These are phyloP conservation scores for Nakazawaea ernobii DNA, from an alignment of 805 yeast species.

Conservation along the genomic window DNA sequence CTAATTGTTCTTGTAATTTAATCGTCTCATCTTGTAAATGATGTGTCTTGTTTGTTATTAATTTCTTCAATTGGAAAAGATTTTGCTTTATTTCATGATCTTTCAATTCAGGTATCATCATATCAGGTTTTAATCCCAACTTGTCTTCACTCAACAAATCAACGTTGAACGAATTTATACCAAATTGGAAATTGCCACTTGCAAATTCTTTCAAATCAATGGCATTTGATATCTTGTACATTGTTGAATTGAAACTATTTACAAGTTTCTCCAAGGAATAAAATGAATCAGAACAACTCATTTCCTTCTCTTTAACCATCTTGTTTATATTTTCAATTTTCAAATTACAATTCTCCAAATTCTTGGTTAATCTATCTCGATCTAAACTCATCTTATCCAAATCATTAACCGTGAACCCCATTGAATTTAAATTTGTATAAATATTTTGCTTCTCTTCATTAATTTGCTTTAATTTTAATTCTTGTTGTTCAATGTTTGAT, in stretches of 20 bases:
- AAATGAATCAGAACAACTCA: slow-evolving; percentile 41
- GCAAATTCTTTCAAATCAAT: slow-evolving; percentile 13
- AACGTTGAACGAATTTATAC: slow-evolving; percentile 28
- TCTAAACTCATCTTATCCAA: slow-evolving; percentile 60
- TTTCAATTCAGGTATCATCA: slow-evolving; percentile 31
- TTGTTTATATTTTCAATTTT: slow-evolving; percentile 42
- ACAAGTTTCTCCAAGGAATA: slow-evolving; percentile 47
- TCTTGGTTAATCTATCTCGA: slow-evolving; percentile 50
- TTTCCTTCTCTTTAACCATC: slow-evolving; percentile 42
- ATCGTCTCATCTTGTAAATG: slow-evolving; percentile 51
- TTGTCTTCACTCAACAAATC: slow-evolving; percentile 34
- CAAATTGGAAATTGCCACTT: slow-evolving; percentile 25
- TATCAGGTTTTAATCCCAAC: slow-evolving; percentile 40
- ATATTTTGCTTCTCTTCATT: slow-evolving; percentile 32
- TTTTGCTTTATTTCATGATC: slow-evolving; percentile 27
- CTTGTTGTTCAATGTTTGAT: slow-evolving; percentile 43
- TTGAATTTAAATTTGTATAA: slow-evolving; percentile 38
- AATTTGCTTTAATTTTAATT: slow-evolving; percentile 32
- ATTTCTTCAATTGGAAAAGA: slow-evolving; percentile 39
- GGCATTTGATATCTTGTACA: slow-evolving; percentile 40
- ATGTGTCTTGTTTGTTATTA: slow-evolving; percentile 39
- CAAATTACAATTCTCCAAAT: slow-evolving; percentile 38
- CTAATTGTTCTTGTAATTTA: slow-evolving; percentile 52
- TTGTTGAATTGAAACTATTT: slow-evolving; percentile 49
- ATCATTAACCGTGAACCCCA: slow-evolving; percentile 56